phyloP scores from a whole-genome alignment of 331 rosid species.

The Malus hybrid region DNA sequence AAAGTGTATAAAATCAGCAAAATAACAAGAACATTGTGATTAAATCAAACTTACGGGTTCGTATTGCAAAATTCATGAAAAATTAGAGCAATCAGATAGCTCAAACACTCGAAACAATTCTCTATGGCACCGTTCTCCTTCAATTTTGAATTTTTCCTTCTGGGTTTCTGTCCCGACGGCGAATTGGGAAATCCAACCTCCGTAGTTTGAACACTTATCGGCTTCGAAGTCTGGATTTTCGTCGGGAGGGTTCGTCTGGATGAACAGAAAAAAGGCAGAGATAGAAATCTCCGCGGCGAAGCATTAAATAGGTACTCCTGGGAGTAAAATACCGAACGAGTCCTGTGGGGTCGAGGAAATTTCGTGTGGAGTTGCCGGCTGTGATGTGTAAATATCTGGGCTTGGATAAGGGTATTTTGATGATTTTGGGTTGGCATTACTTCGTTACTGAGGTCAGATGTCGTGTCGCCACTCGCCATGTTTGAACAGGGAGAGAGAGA shows the following conservation, averaged over 20 bases:
- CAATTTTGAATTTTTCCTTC: background rate
- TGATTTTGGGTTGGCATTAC: background rate
- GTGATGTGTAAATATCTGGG: background rate
- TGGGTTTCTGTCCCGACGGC: background rate
- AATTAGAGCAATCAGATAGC: conserved; percentile 26
- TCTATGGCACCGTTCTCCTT: background rate
- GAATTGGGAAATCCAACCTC: conserved; percentile 5
- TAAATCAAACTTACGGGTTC: background rate
- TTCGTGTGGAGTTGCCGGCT: background rate
- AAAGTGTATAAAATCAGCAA: background rate
- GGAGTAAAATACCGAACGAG: background rate
- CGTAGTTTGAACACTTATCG: conserved; percentile 12
- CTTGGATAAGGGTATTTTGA: conserved; percentile 16
- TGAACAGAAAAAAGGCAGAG: conserved; percentile 10
- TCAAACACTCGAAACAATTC: conserved; percentile 12
- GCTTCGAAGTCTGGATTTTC: conserved; percentile 31
- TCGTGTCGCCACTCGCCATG: background rate
- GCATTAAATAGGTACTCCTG: conserved; percentile 58
- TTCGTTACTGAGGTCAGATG: background rate
- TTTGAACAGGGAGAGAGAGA: background rate
- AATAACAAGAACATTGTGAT: background rate
- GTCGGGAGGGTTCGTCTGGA: conserved; percentile 19
- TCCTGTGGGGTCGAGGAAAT: conserved; percentile 9
- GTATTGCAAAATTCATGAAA: background rate
- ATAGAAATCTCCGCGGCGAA: conserved; percentile 9